These are phyloP conservation scores for Geotrichum europaeum DNA, from an alignment of 1,139 yeast species.

Conservation along the genomic window DNA sequence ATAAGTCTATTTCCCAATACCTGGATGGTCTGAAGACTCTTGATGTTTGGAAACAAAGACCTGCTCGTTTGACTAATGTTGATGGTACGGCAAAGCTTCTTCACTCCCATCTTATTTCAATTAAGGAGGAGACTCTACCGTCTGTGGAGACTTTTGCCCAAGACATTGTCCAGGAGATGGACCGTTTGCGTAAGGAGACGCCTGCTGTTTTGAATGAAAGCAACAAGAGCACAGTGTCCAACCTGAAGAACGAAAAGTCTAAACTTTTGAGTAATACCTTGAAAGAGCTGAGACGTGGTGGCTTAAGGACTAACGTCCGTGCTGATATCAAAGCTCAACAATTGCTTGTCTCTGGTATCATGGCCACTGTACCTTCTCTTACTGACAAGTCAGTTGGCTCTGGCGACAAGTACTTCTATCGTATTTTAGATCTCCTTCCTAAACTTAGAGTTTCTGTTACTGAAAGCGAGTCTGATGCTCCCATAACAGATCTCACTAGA, in stretches of 20 bases:
- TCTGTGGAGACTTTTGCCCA: conserved; percentile 48
- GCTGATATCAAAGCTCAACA: conserved; percentile 60
- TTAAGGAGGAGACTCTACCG: conserved; percentile 33
- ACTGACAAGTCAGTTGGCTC: conserved; percentile 39
- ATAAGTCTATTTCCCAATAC: conserved; percentile 18
- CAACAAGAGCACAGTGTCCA: conserved; percentile 63
- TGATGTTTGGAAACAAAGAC: conserved; percentile 50
- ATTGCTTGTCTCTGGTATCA: conserved; percentile 54
- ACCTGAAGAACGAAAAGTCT: conserved; percentile 73
- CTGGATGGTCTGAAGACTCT: conserved; percentile 28
- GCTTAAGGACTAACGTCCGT: conserved; percentile 61
- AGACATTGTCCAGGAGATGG: conserved; percentile 53
- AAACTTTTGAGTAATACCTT: conserved; percentile 71
- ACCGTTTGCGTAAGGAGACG: conserved; percentile 63
- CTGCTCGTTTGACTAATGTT: conserved; percentile 49
- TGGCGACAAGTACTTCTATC: conserved; percentile 57
- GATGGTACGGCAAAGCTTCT: conserved; percentile 36
- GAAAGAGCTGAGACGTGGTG: conserved; percentile 67
- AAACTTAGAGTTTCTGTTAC: conserved; percentile 62
- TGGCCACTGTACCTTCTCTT: conserved; percentile 51
- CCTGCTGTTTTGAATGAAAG: conserved; percentile 68
- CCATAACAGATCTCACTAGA: conserved; percentile 64
- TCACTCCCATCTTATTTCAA: conserved; percentile 18
- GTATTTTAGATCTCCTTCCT: conserved; percentile 74
- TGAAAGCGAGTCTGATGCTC: conserved; percentile 60